These are phyloP conservation scores for Coemansia sp. DNA, from an alignment of 192 early-diverging fungal genomes.

Conservation along the genomic window DNA sequence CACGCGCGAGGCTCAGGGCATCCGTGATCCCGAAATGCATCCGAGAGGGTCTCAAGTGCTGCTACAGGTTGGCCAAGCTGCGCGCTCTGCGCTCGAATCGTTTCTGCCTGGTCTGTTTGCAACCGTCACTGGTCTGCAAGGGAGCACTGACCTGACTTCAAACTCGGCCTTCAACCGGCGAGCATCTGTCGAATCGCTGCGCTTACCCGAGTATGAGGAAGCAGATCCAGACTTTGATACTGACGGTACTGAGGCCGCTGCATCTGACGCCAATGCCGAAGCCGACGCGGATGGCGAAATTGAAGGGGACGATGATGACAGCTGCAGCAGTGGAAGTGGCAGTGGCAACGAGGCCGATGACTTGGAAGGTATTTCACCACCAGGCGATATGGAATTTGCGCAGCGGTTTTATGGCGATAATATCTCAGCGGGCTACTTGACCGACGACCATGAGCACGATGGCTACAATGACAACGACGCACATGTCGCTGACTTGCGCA, in stretches of 20 bases:
- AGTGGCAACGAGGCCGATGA: slow-evolving; percentile 5
- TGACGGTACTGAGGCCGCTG: slow-evolving; percentile 34
- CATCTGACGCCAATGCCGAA: slow-evolving; percentile 18
- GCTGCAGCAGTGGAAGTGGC: slow-evolving; percentile 11
- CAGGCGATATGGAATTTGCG: neutral
- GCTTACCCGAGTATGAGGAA: slow-evolving; percentile 51
- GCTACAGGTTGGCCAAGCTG: slow-evolving; percentile 47
- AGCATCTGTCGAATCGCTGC: slow-evolving; percentile 41
- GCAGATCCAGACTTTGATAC: slow-evolving; percentile 39
- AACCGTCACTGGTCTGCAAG: slow-evolving; percentile 49
- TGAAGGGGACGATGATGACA: neutral
- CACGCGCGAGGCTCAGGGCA: slow-evolving; percentile 49
- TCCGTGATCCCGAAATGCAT: slow-evolving; percentile 41
- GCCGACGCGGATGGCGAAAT: slow-evolving; percentile 9
- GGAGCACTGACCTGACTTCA: slow-evolving; percentile 49
- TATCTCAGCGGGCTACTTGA: slow-evolving; percentile 6
- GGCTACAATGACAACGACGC: slow-evolving; percentile 16
- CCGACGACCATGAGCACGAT: slow-evolving; percentile 9
- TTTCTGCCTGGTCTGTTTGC: slow-evolving; percentile 53
- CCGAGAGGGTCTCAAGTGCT: slow-evolving; percentile 52
- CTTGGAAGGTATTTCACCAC: neutral
- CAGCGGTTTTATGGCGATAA: neutral
- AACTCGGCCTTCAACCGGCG: slow-evolving; percentile 47
- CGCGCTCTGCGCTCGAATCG: slow-evolving; percentile 44
- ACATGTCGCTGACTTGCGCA: slow-evolving; percentile 35